Evolutionary conservation across 108 stramenopile genomes (phyloP), one percentile per base, ranked within the genome.

Genomic region (Bacterosira constricta): DNA sequence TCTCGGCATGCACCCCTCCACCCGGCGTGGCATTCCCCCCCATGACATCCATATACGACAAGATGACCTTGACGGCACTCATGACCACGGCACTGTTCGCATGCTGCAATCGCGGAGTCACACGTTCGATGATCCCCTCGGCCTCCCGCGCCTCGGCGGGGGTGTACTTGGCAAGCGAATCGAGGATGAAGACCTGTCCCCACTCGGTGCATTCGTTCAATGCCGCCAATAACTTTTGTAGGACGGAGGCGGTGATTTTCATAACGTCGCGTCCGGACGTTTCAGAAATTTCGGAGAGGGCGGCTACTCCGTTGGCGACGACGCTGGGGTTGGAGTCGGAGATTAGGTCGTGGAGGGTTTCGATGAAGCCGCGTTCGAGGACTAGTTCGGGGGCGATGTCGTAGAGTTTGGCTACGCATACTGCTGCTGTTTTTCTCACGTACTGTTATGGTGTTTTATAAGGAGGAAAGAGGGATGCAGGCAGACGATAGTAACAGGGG

Each of bases 171-270:
- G 98, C 91, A 38, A 99, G 79, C 13, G 95, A 91, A 80, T 99
- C 99, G 56, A 99, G 75, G 71, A 99, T 99, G 68, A 96, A 98
- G 36, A 99, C 99, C 83, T 99, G 98, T 38, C 97, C 98, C 98
- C 98, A 99, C 84, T 99, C 99, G 58, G 97, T 98, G 79, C 99
- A 99, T 73, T 99, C 99, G 77, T 99, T 98, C 47, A 99, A 80
- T 11, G 99, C 99, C 8, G 99, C 98, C 66, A 99, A 63, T 9
- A 99, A 88, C 84, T 99, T 98, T 73, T 96, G 97, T 60, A 98
- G 75, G 27, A 98, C 97, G 27, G 92, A 83, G 3, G 97, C 89
- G 41, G 83, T 92, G 47, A 99, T 92, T 65, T 87, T 86, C 93
- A 98, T 96, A 56, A 98, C 97, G 80, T 98, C 97, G 70, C 87